Base-by-base conservation (phyloP, 1,284 basidiomycete species). In the Caloboletus inedulis region DNA sequence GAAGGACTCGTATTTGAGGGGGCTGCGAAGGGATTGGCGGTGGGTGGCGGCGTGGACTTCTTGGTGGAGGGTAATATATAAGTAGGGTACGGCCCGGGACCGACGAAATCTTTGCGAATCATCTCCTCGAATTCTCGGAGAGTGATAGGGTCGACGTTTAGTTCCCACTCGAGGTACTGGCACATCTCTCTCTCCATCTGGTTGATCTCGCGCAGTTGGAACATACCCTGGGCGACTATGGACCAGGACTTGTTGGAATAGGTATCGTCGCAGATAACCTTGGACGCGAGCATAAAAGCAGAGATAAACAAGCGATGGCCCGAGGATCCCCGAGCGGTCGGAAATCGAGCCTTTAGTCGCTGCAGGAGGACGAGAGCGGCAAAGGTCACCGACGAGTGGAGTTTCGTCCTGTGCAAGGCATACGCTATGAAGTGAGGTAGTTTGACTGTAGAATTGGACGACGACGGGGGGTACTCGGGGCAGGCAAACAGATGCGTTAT, bases 111-210 rank as follows among this genome's bases (percentile, higher is more conserved):
- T 23, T 75, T 73, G 33, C 77, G 75, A 1, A 91, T 80, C 66
- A 78, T 78, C 0, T 62, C 63, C 61, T 89, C 82, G 63, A 92
- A 92, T 41, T 78, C 81, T 10, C 67, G 62, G 3, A 94, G 75
- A 4, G 87, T 85, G 0, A 74, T 69, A 0, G 84, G 82, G 49
- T 87, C 84, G 47, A 91, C 86, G 48, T 87, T 89, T 10, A 95
- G 77, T 67, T 93, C 87, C 92, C 93, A 96, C 65, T 94, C 92
- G 30, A 96, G 75, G 66, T 95, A 95, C 27, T 82, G 86, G 67
- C 92, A 94, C 87, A 96, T 93, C 69, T 96, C 92, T 7, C 92
- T 73, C 73, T 95, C 92, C 93, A 96, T 95, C 77, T 95, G 93
- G 70, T 97, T 96, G 63, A 96, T 88, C 77, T 97, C 94, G 39